Evolutionary conservation across 2,329 filamentous ascomycete genomes (phyloP).

Genomic region (Lojkania enalia): DNA sequence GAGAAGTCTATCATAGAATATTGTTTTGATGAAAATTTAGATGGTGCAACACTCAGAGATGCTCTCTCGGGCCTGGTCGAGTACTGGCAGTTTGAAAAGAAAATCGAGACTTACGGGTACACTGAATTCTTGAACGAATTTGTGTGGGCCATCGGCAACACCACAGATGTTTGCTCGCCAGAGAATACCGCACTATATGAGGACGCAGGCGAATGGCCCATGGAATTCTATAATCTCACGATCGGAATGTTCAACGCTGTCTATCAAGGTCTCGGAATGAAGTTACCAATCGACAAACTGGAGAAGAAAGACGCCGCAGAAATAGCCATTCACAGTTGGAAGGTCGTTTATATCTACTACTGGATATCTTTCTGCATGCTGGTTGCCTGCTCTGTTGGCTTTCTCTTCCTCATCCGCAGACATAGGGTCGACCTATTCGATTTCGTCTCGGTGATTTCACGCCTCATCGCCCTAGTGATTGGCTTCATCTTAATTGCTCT

Average conservation of each 20-base stretch:
- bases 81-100: slow-evolving; percentile 37
- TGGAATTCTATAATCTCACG: slow-evolving; percentile 24
- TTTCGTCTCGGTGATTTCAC: slow-evolving; percentile 40
- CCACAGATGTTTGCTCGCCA: slow-evolving; percentile 35
- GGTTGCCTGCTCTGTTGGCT: slow-evolving; percentile 41
- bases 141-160: slow-evolving; percentile 33
- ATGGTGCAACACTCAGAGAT: slow-evolving; percentile 34
- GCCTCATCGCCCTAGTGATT: slow-evolving; percentile 29
- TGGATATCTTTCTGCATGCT: slow-evolving; percentile 44
- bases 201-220: slow-evolving; percentile 16
- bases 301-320: slow-evolving; percentile 26
- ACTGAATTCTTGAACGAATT: slow-evolving; percentile 13
- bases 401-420: slow-evolving; percentile 46
- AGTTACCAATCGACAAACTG: slow-evolving; percentile 34
- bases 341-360: slow-evolving; percentile 43
- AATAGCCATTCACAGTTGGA: slow-evolving; percentile 35
- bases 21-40: slow-evolving; percentile 35
- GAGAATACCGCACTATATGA: slow-evolving; percentile 21
- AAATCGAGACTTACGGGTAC: slow-evolving; percentile 29
- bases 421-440: slow-evolving; percentile 47
- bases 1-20: slow-evolving; percentile 44
- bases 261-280: slow-evolving; percentile 40
- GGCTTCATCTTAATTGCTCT: slow-evolving; percentile 37
- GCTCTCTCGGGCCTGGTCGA: slow-evolving; percentile 29
- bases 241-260: slow-evolving; percentile 33